A percentile compares a stretch with the other conserved stretches of the same genome.
Conservation (phyloP, 1,284 basidiomycete genomes). For the Cryptococcus sp. region DNA sequence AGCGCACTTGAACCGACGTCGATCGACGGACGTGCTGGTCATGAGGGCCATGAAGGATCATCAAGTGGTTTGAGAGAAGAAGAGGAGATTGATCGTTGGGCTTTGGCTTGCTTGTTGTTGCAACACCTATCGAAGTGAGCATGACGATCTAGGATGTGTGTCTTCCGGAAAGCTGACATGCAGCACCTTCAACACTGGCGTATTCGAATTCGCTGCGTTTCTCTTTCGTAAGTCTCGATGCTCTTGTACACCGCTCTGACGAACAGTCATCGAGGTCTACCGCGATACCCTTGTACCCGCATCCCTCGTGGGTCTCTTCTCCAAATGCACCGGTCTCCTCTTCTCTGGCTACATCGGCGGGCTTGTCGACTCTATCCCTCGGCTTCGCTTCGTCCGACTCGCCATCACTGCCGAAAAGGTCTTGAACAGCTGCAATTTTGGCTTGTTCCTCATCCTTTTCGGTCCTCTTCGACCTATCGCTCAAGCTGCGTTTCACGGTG, state of each 20-base stretch:
- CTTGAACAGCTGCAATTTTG: constrained; percentile 40
- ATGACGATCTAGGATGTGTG: neutral
- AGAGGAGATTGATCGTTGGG: constrained; percentile 2
- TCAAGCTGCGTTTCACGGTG: constrained; percentile 24
- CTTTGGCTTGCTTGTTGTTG: constrained; percentile 26
- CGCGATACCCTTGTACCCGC: constrained; percentile 46
- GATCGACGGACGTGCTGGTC: too few relatives aligned
- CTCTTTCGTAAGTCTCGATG: constrained; percentile 26
- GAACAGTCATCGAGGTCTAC: constrained; percentile 37
- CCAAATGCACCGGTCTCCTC: constrained; percentile 45
- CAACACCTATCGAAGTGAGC: constrained; percentile 32
- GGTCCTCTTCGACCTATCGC: constrained; percentile 19
- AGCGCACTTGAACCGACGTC: too few relatives aligned
- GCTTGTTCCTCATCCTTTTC: constrained; percentile 43
- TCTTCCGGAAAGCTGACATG: neutral
- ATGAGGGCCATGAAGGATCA: constrained; percentile 6
- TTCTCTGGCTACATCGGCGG: constrained; percentile 45
- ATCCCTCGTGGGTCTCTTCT: constrained; percentile 49
- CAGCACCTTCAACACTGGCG: constrained; percentile 23
- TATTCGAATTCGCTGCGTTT: constrained; percentile 35
- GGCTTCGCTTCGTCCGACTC: constrained; percentile 35
- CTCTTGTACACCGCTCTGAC: neutral
- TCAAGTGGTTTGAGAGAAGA: too few relatives aligned
- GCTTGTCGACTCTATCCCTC: constrained; percentile 39
- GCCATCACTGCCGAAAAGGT: constrained; percentile 48